Conservation (phyloP, 768 basidiomycete species). For the Russula abietina region DNA sequence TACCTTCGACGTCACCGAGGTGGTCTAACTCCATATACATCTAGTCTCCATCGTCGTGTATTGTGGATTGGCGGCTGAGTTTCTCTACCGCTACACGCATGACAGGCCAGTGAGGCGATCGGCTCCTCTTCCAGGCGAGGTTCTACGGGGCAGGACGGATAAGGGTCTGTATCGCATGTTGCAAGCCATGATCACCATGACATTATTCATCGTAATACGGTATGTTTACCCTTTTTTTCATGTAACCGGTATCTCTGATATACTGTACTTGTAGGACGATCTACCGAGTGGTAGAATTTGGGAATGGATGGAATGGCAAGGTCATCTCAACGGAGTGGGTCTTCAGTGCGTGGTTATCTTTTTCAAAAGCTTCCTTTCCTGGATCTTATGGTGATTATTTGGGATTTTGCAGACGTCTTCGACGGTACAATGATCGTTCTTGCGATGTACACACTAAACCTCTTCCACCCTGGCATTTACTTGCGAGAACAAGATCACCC, state of each 20-base stretch:
- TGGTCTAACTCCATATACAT: background rate
- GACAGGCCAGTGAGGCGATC: constrained; percentile 12
- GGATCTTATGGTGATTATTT: background rate
- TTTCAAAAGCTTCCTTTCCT: background rate
- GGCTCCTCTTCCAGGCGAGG: background rate
- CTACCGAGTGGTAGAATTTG: constrained; percentile 19
- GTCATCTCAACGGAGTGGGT: constrained; percentile 15
- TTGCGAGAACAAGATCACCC: background rate
- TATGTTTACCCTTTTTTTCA: background rate
- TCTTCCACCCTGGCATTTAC: constrained; percentile 16
- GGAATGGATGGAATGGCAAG: constrained; percentile 15
- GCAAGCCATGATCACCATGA: constrained; percentile 15
- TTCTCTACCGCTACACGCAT: constrained; percentile 5
- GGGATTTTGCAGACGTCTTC: constrained; percentile 11
- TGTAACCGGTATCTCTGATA: background rate
- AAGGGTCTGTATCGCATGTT: constrained; percentile 9
- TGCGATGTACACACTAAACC: constrained; percentile 18
- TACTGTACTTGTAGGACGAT: constrained; percentile 2
- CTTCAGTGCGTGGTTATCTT: constrained; percentile 13
- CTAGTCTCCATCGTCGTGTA: constrained; percentile 20
- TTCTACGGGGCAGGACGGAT: background rate
- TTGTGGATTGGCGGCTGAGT: constrained; percentile 12
- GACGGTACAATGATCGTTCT: constrained; percentile 19
- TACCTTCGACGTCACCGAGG: background rate
- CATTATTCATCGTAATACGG: constrained; percentile 19